phyloP scores from a whole-genome alignment of 768 basidiomycete genomes.

The Pseudohyphozyma bogoriensis region DNA sequence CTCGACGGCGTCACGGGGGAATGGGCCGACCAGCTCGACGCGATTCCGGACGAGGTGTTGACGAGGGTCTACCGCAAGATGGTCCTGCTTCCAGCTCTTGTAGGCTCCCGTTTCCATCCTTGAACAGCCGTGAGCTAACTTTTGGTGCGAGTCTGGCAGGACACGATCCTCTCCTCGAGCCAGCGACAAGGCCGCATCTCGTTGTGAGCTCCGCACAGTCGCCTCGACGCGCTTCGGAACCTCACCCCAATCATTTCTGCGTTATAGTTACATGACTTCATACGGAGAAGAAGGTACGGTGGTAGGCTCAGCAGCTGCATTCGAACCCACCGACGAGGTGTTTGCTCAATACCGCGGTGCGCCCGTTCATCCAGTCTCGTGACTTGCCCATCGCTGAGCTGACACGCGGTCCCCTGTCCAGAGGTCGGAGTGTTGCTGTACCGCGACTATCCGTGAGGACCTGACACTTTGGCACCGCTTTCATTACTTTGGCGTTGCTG shows the following conservation, averaged over 20 bases:
- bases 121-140: no score
- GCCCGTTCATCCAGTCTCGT: no score
- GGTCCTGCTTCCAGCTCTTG: slow-evolving; percentile 46
- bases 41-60: slow-evolving; percentile 34
- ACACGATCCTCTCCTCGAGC: slow-evolving; percentile 80
- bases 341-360: slow-evolving; percentile 84
- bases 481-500: neutral
- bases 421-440: slow-evolving; percentile 66
- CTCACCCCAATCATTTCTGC: no score
- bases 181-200: slow-evolving; percentile 69
- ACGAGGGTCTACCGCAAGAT: slow-evolving; percentile 59
- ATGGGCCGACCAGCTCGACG: neutral
- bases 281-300: slow-evolving; percentile 18
- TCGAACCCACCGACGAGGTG: slow-evolving; percentile 77
- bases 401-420: slow-evolving; percentile 12
- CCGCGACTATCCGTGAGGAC: slow-evolving; percentile 56
- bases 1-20: slow-evolving; percentile 51
- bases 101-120: no score
- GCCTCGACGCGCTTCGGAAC: neutral
- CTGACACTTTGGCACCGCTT: neutral
- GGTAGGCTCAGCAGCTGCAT: slow-evolving; percentile 60
- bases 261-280: slow-evolving; percentile 35
- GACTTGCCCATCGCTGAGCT: no score
- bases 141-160: no score
- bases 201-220: slow-evolving; percentile 14